These are phyloP conservation scores for Globisporangium middletonii DNA, from an alignment of 352 stramenopile species.

Conservation along the genomic window DNA sequence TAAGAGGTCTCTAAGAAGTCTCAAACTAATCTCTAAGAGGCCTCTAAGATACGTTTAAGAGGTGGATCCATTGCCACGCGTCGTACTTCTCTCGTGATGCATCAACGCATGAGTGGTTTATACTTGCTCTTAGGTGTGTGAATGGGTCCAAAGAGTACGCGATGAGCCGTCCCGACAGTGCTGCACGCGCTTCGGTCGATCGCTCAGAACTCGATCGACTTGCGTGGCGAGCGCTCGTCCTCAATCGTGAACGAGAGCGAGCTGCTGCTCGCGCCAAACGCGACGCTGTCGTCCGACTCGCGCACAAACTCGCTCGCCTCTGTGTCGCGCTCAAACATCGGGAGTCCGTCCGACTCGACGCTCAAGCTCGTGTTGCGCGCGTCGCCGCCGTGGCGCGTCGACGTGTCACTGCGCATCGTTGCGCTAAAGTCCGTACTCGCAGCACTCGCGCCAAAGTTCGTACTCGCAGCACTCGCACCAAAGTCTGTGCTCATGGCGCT, in stretches of 20 bases:
- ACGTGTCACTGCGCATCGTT: background rate
- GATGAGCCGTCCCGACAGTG: no score
- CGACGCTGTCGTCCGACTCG: slow-evolving; percentile 20
- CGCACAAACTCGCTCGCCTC: slow-evolving; percentile 30
- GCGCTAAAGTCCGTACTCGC: slow-evolving; percentile 1
- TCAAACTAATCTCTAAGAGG: no score
- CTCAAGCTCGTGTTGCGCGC: slow-evolving; percentile 17
- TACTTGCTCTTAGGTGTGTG: background rate
- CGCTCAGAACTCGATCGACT: slow-evolving; percentile 16
- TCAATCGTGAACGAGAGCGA: slow-evolving; percentile 26
- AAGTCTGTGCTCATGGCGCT: background rate
- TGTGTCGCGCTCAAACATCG: slow-evolving; percentile 25
- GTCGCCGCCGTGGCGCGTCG: background rate
- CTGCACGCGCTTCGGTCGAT: background rate
- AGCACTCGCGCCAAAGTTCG: background rate
- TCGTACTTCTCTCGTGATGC: no score
- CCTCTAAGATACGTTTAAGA: no score
- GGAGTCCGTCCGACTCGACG: slow-evolving; percentile 19
- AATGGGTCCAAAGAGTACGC: no score
- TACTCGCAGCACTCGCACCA: background rate
- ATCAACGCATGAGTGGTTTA: no score
- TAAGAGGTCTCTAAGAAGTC: no score
- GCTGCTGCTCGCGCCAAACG: slow-evolving; percentile 20
- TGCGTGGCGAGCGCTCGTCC: slow-evolving; percentile 7
- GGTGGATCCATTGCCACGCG: no score